A percentile compares a stretch with the other conserved stretches of the same genome.
These are phyloP conservation scores for Geum urbanum DNA, from an alignment of 306 rosid species.

Conservation along the genomic window DNA sequence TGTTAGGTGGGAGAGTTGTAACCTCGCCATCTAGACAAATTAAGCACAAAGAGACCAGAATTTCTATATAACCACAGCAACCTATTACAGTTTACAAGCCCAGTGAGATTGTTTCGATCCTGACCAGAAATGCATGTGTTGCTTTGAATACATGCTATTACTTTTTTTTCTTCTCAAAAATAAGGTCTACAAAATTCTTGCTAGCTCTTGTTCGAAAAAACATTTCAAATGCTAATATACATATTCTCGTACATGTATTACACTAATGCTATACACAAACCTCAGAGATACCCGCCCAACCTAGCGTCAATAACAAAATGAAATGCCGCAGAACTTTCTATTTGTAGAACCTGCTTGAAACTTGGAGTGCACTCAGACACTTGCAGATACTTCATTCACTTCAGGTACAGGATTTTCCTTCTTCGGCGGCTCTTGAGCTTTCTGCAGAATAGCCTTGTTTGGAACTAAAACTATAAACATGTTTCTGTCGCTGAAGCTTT, in stretches of 20 bases:
- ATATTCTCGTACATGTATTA: constrained; percentile 32
- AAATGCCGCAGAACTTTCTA: constrained; percentile 31
- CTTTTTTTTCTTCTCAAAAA: not conserved
- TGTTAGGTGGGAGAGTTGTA: constrained; percentile 59
- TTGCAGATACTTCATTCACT: constrained; percentile 65
- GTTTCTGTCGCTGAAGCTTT: constrained; percentile 78
- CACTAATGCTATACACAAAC: constrained; percentile 45
- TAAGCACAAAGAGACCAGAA: not conserved
- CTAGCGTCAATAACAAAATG: constrained; percentile 28
- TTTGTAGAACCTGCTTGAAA: constrained; percentile 27
- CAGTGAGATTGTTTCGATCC: not conserved
- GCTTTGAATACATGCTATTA: not conserved
- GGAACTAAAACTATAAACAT: constrained; percentile 68
- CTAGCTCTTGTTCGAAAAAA: constrained; percentile 15
- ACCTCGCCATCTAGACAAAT: constrained; percentile 42
- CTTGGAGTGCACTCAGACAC: constrained; percentile 39
- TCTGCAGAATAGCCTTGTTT: constrained; percentile 66
- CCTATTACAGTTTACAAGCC: not conserved
- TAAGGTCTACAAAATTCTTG: not conserved
- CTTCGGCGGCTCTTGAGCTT: constrained; percentile 73
- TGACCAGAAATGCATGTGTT: not conserved
- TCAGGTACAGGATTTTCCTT: constrained; percentile 44
- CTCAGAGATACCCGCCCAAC: constrained; percentile 30
- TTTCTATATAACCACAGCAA: not conserved
- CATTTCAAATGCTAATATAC: constrained; percentile 1